These are phyloP conservation scores for Gryganskiella cystojenkinii DNA, from an alignment of 192 early-diverging fungal genomes.

Conservation along the genomic window DNA sequence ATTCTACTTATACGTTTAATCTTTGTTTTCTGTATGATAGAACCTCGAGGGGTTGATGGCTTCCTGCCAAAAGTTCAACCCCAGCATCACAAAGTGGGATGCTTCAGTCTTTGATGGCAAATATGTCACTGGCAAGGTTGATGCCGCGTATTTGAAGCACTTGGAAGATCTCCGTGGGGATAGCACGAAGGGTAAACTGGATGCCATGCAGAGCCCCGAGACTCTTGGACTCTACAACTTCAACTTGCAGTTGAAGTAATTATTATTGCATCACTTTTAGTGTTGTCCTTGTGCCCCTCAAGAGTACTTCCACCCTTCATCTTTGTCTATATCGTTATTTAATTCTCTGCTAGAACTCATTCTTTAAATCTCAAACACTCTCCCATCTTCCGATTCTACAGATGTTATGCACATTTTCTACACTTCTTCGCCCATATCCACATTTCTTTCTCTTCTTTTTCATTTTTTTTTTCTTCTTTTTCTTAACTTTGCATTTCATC, in stretches of 20 bases:
- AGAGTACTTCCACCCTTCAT: too few relatives aligned
- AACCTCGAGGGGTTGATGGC: conserved; percentile 85
- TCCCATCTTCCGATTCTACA: too few relatives aligned
- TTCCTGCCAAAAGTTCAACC: conserved; percentile 90
- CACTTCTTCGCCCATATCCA: not conserved
- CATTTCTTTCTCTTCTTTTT: not conserved
- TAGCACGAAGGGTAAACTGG: conserved; percentile 45
- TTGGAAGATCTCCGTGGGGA: conserved; percentile 66
- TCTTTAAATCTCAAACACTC: too few relatives aligned
- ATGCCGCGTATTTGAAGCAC: conserved; percentile 70
- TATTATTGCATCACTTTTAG: not conserved
- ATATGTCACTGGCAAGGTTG: conserved; percentile 89
- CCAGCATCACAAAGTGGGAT: conserved; percentile 86
- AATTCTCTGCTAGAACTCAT: too few relatives aligned
- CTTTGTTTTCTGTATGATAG: too few relatives aligned
- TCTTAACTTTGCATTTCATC: conserved; percentile 1
- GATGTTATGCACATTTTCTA: too few relatives aligned
- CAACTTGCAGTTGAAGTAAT: conserved; percentile 40
- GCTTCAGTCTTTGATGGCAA: conserved; percentile 96
- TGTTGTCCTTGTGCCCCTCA: too few relatives aligned
- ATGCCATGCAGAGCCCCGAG: conserved; percentile 48
- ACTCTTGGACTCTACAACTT: conserved; percentile 45
- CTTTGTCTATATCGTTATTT: too few relatives aligned
- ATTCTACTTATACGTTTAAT: too few relatives aligned
- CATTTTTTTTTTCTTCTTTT: conserved; percentile 1